Percentiles rank a stretch among this genome's conserved stretches.
phyloP scores from a whole-genome alignment of 2,329 filamentous ascomycete species.

The Nemania sp. region DNA sequence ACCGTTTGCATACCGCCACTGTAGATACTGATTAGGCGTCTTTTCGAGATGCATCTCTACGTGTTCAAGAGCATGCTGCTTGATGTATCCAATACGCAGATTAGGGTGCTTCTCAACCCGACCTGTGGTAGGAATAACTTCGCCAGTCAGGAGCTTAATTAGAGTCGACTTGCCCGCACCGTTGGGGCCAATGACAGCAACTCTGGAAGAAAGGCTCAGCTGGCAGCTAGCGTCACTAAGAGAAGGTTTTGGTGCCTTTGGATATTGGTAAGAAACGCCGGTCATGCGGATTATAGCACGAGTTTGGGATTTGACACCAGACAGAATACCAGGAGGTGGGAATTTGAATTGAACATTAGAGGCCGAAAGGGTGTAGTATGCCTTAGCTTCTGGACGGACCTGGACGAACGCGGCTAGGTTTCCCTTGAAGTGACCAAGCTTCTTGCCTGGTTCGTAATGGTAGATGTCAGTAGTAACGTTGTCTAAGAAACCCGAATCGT shows the following conservation, averaged over 20 bases:
- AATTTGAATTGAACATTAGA: slow-evolving; percentile 97
- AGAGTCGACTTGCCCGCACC: slow-evolving; percentile 98
- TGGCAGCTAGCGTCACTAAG: slow-evolving; percentile 88
- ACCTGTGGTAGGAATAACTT: slow-evolving; percentile 83
- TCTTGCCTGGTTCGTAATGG: slow-evolving; percentile 97
- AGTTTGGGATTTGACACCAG: slow-evolving; percentile 94
- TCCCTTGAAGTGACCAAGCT: slow-evolving; percentile 86
- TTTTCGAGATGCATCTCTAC: slow-evolving; percentile 99
- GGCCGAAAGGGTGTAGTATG: slow-evolving; percentile 95
- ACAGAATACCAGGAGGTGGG: slow-evolving; percentile 92
- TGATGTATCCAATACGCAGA: slow-evolving; percentile 98
- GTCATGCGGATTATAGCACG: slow-evolving; percentile 95
- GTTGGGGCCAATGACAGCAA: slow-evolving; percentile 96
- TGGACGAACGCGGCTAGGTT: slow-evolving; percentile 88
- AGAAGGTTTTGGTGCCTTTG: slow-evolving; percentile 88
- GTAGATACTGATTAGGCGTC: slow-evolving; percentile 98
- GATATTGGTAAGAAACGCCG: slow-evolving; percentile 92
- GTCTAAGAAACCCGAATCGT: slow-evolving; percentile 98
- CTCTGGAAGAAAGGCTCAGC: slow-evolving; percentile 88
- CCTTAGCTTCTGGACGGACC: slow-evolving; percentile 92
- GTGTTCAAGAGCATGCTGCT: slow-evolving; percentile 98
- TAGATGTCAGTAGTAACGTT: slow-evolving; percentile 99
- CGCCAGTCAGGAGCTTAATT: slow-evolving; percentile 96
- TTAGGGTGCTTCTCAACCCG: slow-evolving; percentile 99
- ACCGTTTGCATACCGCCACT: slow-evolving; percentile 98